Evolutionary conservation across 352 stramenopile genomes (phyloP), one percentile per base, ranked within the genome.

Genomic region (Lagenidium giganteum): DNA sequence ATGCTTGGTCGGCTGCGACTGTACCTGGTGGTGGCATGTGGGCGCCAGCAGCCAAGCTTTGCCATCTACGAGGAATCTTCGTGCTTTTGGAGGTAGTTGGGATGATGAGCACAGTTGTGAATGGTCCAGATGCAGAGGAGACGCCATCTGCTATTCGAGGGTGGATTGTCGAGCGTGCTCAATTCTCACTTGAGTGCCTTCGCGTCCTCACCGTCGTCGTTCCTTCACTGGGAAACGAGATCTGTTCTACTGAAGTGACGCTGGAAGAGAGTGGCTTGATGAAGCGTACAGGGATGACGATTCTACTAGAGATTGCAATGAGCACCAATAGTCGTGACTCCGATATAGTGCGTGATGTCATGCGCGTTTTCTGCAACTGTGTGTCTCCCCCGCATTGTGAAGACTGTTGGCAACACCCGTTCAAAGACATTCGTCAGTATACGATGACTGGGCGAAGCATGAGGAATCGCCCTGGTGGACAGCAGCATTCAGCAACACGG

Each of bases 301-400:
- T 94, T 13, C 49, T 94, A 31, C 57, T 94, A 9, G 75, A 94
- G 32, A 76, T 88, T 25, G 75, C 77, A 1, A 83, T 77, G 64
- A 91, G 74, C 37, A 80, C 43, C 20, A 89, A 88, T 33, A 38
- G 61, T 2, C 60, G 82, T 28, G 77, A 94, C 43, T 89, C 78
- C 0, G 75, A 84, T 36, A 40, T 92, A 24, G 73, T 94, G 11
- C 72, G 80, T 7, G 75, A 86, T 32, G 74, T 74, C 3, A 55
- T 94, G 8, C 56, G 68, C 12, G 77, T 94, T 0, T 79, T 94
- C 41, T 92, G 82, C 57, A 90, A 89, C 32, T 92, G 82, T 42
- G 82, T 94, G 11, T 87, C 70, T 2, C 71, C 78, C 23, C 81
- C 78, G 22, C 76, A 92, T 14, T 50, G 65, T 23, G 79, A 92